Conservation (phyloP, 148 eudicot genomes). For the Silene uniflora region DNA sequence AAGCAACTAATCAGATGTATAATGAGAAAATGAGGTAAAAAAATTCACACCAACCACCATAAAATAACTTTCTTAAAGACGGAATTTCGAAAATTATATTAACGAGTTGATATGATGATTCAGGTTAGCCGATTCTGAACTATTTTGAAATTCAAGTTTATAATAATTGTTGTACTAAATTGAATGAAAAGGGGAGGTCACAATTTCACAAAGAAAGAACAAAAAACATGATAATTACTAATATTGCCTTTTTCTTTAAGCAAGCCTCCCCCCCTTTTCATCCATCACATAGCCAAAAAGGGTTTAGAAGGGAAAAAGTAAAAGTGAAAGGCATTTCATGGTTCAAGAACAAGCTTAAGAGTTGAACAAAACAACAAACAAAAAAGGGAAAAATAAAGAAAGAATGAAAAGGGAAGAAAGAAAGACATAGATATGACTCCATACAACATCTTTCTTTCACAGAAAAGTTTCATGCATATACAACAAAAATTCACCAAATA, state of each 20-base stretch:
- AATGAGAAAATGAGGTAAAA: neutral
- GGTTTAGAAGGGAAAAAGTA: slow-evolving; percentile 15
- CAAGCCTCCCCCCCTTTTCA: slow-evolving; percentile 14
- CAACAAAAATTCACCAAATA: slow-evolving; percentile 28
- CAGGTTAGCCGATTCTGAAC: neutral
- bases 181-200: slow-evolving; percentile 23
- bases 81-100: neutral
- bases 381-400: neutral
- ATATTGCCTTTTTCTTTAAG: slow-evolving; percentile 35
- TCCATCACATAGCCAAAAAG: slow-evolving; percentile 35
- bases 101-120: too few relatives aligned
- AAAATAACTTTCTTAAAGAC: neutral
- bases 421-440: slow-evolving; percentile 36
- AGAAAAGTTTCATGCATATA: slow-evolving; percentile 37
- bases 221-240: slow-evolving; percentile 31
- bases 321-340: slow-evolving; percentile 41
- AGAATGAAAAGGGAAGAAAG: slow-evolving; percentile 2
- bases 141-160: neutral
- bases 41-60: neutral
- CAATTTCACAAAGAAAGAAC: slow-evolving; percentile 27
- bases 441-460: slow-evolving; percentile 26
- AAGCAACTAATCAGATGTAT: neutral
- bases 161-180: neutral
- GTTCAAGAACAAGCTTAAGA: slow-evolving; percentile 36
- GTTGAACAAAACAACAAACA: slow-evolving; percentile 20